Conservation (phyloP, 371 early-diverging fungal species). For the Rhizopus stolonifer region DNA sequence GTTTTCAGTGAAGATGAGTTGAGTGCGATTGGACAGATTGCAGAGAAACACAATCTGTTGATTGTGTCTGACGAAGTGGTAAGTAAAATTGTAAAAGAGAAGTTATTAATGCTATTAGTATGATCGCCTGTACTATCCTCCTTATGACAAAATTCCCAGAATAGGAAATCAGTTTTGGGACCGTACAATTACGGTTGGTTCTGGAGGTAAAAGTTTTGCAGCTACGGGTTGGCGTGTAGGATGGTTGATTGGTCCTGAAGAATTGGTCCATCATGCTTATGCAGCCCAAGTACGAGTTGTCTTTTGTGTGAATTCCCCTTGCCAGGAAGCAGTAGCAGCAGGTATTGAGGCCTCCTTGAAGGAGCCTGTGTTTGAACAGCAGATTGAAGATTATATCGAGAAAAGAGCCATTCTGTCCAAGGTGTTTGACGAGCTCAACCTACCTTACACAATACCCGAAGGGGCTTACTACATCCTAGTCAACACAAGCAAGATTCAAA, state of each 20-base stretch:
- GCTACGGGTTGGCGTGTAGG: slow-evolving; percentile 98
- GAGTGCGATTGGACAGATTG: slow-evolving; percentile 74
- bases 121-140: slow-evolving; percentile 85
- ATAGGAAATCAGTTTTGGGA: slow-evolving; percentile 89
- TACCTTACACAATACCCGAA: slow-evolving; percentile 87
- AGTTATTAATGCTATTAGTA: slow-evolving; percentile 64
- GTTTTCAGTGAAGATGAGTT: slow-evolving; percentile 86
- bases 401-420: slow-evolving; percentile 75
- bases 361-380: slow-evolving; percentile 70
- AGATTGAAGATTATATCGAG: slow-evolving; percentile 66
- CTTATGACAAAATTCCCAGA: slow-evolving; percentile 62
- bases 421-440: slow-evolving; percentile 68
- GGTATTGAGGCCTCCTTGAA: slow-evolving; percentile 69
- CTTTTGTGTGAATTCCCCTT: slow-evolving; percentile 87
- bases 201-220: slow-evolving; percentile 92
- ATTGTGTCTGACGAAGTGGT: slow-evolving; percentile 93
- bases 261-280: slow-evolving; percentile 73
- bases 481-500: slow-evolving; percentile 68
- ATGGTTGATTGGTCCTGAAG: slow-evolving; percentile 86
- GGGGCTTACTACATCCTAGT: slow-evolving; percentile 94
- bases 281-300: slow-evolving; percentile 90
- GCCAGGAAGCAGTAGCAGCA: slow-evolving; percentile 88
- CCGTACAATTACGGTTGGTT: slow-evolving; percentile 91
- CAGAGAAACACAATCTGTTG: slow-evolving; percentile 80
- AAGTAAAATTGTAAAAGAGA: no score